Conservation (phyloP, 352 stramenopile genomes). For the Saprolegnia parasitica region DNA sequence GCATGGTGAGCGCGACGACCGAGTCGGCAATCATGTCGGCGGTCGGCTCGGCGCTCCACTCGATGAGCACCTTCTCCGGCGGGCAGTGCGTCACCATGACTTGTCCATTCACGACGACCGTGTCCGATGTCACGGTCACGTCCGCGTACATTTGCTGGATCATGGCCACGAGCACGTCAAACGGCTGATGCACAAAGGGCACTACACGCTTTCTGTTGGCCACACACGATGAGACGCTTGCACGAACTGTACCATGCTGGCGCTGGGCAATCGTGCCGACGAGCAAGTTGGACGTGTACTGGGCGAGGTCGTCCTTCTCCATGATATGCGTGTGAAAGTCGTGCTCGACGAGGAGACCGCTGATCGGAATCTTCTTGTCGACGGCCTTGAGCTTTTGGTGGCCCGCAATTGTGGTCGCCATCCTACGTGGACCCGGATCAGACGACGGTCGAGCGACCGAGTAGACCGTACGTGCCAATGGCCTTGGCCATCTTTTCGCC, state of each 20-base stretch:
- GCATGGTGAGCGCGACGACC: constrained; percentile 94
- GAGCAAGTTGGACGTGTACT: constrained; percentile 76
- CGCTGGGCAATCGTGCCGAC: constrained; percentile 75
- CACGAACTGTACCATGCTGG: constrained; percentile 42
- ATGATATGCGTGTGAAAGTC: constrained; percentile 83
- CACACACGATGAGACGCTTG: background rate
- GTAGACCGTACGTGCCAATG: constrained; percentile 60
- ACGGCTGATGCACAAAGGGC: constrained; percentile 72
- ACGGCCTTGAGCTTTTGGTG: constrained; percentile 24
- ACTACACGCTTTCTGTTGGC: constrained; percentile 32
- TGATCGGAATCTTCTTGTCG: constrained; percentile 48
- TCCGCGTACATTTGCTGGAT: constrained; percentile 83
- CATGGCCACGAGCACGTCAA: constrained; percentile 73
- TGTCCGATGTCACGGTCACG: constrained; percentile 40
- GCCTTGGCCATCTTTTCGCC: constrained; percentile 85
- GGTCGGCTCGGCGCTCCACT: constrained; percentile 89
- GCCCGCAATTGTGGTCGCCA: constrained; percentile 32
- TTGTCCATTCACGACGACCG: constrained; percentile 61
- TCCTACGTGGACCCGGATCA: too few relatives aligned
- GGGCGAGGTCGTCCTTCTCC: constrained; percentile 77
- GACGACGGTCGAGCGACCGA: too few relatives aligned
- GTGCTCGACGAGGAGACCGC: constrained; percentile 77
- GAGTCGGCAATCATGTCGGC: constrained; percentile 95
- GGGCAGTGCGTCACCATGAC: constrained; percentile 51
- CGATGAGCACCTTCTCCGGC: constrained; percentile 54